Percentiles rank a stretch among this genome's conserved stretches.
Evolutionary conservation across 805 yeast genomes (phyloP).

Genomic region (Metschnikowia baotianmanensis): DNA sequence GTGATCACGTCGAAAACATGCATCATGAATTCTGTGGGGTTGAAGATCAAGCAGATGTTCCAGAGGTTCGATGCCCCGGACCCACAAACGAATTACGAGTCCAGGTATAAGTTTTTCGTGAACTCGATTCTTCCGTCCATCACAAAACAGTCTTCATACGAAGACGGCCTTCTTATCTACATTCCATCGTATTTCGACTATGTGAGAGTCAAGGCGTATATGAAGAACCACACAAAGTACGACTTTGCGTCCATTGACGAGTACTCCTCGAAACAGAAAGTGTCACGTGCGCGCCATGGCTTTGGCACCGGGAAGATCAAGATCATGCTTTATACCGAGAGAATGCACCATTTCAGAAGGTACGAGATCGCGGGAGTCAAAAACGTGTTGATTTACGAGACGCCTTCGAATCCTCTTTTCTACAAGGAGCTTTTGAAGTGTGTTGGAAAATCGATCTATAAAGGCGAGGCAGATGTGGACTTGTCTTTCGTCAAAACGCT

Average conservation of each 20-base stretch:
- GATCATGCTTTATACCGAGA: constrained; percentile 84
- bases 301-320: constrained; percentile 63
- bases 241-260: constrained; percentile 77
- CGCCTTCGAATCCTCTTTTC: constrained; percentile 82
- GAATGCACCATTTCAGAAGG: constrained; percentile 89
- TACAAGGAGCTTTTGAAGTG: constrained; percentile 73
- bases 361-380: constrained; percentile 83
- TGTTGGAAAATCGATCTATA: constrained; percentile 61
- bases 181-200: constrained; percentile 88
- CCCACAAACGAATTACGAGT: constrained; percentile 49
- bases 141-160: constrained; percentile 55
- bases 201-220: constrained; percentile 69
- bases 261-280: constrained; percentile 69
- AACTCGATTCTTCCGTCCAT: constrained; percentile 74
- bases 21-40: constrained; percentile 61
- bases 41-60: constrained; percentile 65
- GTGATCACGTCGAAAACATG: constrained; percentile 45
- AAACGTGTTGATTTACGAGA: constrained; percentile 74
- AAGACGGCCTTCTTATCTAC: constrained; percentile 74
- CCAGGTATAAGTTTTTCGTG: constrained; percentile 78
- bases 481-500: constrained; percentile 51
- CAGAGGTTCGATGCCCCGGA: constrained; percentile 70
- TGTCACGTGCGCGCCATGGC: constrained; percentile 65
- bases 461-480: constrained; percentile 48
- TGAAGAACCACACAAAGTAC: constrained; percentile 60